A percentile compares a stretch with the other conserved stretches of the same genome.
These are phyloP conservation scores for Aspergillus sp. DNA, from an alignment of 2,329 filamentous ascomycete genomes.

Conservation along the genomic window DNA sequence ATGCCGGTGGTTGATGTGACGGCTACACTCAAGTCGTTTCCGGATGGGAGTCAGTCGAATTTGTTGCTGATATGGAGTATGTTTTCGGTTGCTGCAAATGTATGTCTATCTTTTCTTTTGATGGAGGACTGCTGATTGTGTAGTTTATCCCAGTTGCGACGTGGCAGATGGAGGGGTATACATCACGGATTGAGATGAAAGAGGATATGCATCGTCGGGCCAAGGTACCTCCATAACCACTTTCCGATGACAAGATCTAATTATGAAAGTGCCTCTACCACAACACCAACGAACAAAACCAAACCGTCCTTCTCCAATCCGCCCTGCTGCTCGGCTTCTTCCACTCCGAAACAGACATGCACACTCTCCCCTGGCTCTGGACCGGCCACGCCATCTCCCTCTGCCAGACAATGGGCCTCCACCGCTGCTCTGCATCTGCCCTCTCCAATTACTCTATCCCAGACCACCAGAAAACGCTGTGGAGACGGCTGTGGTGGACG, in stretches of 20 bases:
- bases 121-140: neutral
- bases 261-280: constrained; percentile 18
- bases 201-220: constrained; percentile 33
- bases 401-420: constrained; percentile 40
- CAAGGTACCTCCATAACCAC: constrained; percentile 25
- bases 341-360: constrained; percentile 38
- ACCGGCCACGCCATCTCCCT: constrained; percentile 41
- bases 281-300: constrained; percentile 34
- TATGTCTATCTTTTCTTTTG: constrained; percentile 4
- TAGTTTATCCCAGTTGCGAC: constrained; percentile 20
- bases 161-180: constrained; percentile 26
- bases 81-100: constrained; percentile 33
- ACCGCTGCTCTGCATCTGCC: constrained; percentile 23
- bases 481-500: constrained; percentile 40
- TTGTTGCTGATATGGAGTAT: constrained; percentile 37
- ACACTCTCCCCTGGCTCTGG: constrained; percentile 44
- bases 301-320: constrained; percentile 40
- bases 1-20: constrained; percentile 32
- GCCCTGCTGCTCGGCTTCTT: constrained; percentile 41
- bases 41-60: constrained; percentile 25
- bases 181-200: constrained; percentile 32
- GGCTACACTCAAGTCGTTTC: constrained; percentile 23
- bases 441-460: constrained; percentile 14
- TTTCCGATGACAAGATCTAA: neutral
- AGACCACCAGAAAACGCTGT: constrained; percentile 20